A percentile compares a stretch with the other conserved stretches of the same genome.
These are phyloP conservation scores for Chenopodium album DNA, from an alignment of 148 eudicot species.

Conservation along the genomic window DNA sequence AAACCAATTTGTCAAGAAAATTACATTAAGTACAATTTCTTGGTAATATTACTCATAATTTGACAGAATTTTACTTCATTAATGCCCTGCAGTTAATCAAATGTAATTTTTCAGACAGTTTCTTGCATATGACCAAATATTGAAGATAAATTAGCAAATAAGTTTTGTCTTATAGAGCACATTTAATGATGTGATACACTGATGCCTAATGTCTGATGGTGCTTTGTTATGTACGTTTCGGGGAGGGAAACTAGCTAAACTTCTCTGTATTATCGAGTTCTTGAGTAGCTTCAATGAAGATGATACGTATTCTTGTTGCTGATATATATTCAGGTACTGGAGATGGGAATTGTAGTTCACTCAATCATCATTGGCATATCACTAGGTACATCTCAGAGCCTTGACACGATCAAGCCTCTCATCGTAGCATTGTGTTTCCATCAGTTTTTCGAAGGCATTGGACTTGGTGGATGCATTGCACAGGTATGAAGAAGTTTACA, in stretches of 20 bases:
- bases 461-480: constrained; percentile 53
- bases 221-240: no score
- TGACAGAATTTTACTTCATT: neutral
- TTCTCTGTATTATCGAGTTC: no score
- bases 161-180: neutral
- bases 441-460: constrained; percentile 52
- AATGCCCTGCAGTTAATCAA: neutral
- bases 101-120: neutral
- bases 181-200: no score
- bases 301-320: neutral
- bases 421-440: constrained; percentile 48
- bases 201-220: no score
- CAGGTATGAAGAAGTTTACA: constrained; percentile 21
- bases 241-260: neutral
- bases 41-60: neutral
- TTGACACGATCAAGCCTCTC: constrained; percentile 40
- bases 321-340: constrained; percentile 28
- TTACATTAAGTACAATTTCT: neutral
- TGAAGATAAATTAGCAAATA: neutral
- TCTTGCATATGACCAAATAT: neutral
- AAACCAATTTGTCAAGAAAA: neutral
- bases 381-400: constrained; percentile 40
- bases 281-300: neutral
- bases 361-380: constrained; percentile 47
- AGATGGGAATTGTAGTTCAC: constrained; percentile 46